Conservation (phyloP, 352 stramenopile genomes). For the Phytophthora capsici region DNA sequence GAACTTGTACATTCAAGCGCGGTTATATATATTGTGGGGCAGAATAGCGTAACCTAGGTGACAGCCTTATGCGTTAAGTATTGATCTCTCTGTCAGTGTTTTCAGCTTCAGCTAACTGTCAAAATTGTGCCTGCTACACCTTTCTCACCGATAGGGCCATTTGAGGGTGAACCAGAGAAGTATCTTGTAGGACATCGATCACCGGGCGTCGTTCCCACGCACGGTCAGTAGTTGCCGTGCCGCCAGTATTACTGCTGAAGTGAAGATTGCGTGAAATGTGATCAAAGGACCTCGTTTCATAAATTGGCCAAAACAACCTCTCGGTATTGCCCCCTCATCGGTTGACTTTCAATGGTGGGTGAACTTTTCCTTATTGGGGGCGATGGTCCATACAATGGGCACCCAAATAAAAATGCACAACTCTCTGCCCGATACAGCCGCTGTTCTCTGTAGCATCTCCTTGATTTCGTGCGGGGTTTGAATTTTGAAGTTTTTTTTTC, state of each 20-base stretch:
- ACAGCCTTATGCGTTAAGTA: no score
- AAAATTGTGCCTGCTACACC: no score
- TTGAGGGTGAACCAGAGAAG: no score
- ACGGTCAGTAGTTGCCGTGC: background rate
- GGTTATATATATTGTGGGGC: no score
- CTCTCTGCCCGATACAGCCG: conserved; percentile 3
- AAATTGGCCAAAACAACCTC: conserved; percentile 4
- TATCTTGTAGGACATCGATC: conserved; percentile 15
- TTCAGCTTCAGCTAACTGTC: no score
- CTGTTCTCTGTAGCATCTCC: background rate
- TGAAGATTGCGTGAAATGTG: conserved; percentile 19
- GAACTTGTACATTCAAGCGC: no score
- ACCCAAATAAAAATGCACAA: conserved; percentile 8
- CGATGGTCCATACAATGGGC: conserved; percentile 6
- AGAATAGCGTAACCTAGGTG: no score
- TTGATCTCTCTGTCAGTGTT: no score
- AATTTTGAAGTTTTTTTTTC: background rate
- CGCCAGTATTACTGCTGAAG: conserved; percentile 16
- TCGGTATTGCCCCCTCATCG: conserved; percentile 11
- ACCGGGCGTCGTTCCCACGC: conserved; percentile 12
- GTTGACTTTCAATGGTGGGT: no score
- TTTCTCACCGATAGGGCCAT: no score
- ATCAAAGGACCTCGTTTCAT: conserved; percentile 16
- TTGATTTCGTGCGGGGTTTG: conserved; percentile 1
- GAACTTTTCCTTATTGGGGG: conserved; percentile 11